Evolutionary conservation across 2,329 filamentous ascomycete species (phyloP), one percentile per base, ranked within the genome.

Genomic region (Grosmannia huntii): DNA sequence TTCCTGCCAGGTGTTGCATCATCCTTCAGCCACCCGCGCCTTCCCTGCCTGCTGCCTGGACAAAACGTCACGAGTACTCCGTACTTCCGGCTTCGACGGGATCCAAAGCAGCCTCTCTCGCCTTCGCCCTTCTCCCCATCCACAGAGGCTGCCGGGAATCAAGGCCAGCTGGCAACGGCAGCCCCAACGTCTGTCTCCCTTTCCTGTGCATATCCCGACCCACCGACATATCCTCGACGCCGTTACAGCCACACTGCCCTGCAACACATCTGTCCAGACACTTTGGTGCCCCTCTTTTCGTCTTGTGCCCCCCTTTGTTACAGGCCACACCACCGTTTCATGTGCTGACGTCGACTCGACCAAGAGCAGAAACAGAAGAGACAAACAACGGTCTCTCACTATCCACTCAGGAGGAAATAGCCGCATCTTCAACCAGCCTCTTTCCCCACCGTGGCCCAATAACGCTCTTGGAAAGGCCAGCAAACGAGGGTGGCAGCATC

Each of bases 341-440:
- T 57, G 56, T 59, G 54, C 61, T 62, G 61, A 62, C 61, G 61
- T 60, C 57, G 57, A 60, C 52, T 56, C 58, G 57, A 46, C 60
- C 58, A 56, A 19, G 36, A 38, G 36, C n/a, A 16, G 12, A 38
- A 16, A 38, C 12, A 14, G n/a, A 14, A 14, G 12, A 16, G 12
- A 38, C 33, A 38, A 33, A 33, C 31, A 10, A 33, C 31, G 31
- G 36, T 16, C 31, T 5, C 31, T 33, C 31, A 33, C 31, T 33
- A 33, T 33, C 31, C 31, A 33, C 31, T 33, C 31, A 33, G 31
- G 31, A 33, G 31, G 31, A 33, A 10, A 5, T 33, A 33, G 36
- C 36, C 12, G 36, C 36, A 38, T 38, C 36, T 16, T 9, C 41
- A 44, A n/a, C 41, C 41, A 44, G 19, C 16, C 41, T 44, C 41